Base-by-base conservation (phyloP, 2,329 filamentous ascomycete genomes). In the Zarea fungicola region DNA sequence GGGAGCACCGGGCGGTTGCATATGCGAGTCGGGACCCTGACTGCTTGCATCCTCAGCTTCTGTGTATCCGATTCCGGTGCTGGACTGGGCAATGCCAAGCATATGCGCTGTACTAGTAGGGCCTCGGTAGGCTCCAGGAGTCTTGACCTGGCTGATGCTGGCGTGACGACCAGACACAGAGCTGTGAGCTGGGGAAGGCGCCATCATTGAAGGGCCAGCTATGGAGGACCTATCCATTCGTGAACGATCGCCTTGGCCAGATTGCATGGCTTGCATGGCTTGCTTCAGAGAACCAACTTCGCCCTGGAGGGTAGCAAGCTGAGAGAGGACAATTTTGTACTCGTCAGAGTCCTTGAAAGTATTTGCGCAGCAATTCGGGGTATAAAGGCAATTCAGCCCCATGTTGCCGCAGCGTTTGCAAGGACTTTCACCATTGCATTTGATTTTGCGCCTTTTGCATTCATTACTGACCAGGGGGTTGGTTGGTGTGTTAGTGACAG, bases 301-400 rank as follows among this genome's bases (percentile, higher is more conserved):
- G 48, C 92, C 84, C 65, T 96, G 90, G 21, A 96, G 76, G 8
- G 78, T 77, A 10, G 73, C 71, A 51, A 96, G 81, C 56, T 93
- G 86, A 28, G 77, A 74, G 48, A 82, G 80, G 83, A 96, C 89
- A 31, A 83, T 78, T 61, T 83, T 87, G 73, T 90, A 96, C 64
- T 96, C 91, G 9, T 95, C 88, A 40, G 89, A 90, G 60, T 96
- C 91, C 66, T 92, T 93, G 76, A 96, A 90, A 65, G 81, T 89
- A 71, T 81, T 91, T 54, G 80, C 70, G 62, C 80, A 84, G 63
- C 82, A 84, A 59, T 84, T 84, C 13, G 81, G 77, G 6, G 82
- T 75, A 66, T 86, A 87, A 37, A 84, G 69, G 59, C 83, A 87
- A 53, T 76, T 66, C 16, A 85, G 72, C 56, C 80, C 82, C 63